Evolutionary conservation across 2,329 filamentous ascomycete genomes (phyloP), one percentile per base, ranked within the genome.

Genomic region (Aspergillus sp.): DNA sequence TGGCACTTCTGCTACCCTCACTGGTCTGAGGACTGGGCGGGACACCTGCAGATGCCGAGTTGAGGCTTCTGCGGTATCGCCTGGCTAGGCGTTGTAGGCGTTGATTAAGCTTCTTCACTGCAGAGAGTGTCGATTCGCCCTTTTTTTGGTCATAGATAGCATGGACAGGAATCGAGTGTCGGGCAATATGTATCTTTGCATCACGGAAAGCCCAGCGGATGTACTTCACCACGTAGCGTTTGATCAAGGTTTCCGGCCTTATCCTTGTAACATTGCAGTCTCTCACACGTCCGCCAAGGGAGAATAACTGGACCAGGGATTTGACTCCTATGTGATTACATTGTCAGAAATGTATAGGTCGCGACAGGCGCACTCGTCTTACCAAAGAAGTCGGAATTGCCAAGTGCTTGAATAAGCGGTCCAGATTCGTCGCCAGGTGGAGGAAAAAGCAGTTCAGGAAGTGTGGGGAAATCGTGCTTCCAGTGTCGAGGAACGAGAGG

Each of bases 171-270:
- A 77, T 66, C 14, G 66, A 58, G 2, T 65, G 51, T 44, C 69
- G 47, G 46, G 47, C 57, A 9, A 63, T 60, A 45, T 74, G 66
- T 19, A 82, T 64, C 16, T 64, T 67, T 8, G 72, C 75, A 57
- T 85, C 82, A 22, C 65, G 67, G 50, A 80, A 62, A 1, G 79
- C 78, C 82, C 82, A 84, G 41, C 73, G 71, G 38, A 81, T 70
- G 64, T 82, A 84, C 4, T 71, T 70, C 11, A 69, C 60, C 45
- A 82, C 70, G 3, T 69, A 69, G 6, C 66, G 71, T 50, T 65
- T 66, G 47, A 81, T 72, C 22, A 75, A 55, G 2, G 49, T 32
- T 35, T 73, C 67, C 2, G 70, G 69, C 4, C 60, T 59, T 4
- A 70, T 67, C 10, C 61, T 65, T 3, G 73, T 64, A 3, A 74